Evolutionary conservation across 2,329 filamentous ascomycete genomes (phyloP), one percentile per base, ranked within the genome.

Genomic region (Neocucurbitaria cava): DNA sequence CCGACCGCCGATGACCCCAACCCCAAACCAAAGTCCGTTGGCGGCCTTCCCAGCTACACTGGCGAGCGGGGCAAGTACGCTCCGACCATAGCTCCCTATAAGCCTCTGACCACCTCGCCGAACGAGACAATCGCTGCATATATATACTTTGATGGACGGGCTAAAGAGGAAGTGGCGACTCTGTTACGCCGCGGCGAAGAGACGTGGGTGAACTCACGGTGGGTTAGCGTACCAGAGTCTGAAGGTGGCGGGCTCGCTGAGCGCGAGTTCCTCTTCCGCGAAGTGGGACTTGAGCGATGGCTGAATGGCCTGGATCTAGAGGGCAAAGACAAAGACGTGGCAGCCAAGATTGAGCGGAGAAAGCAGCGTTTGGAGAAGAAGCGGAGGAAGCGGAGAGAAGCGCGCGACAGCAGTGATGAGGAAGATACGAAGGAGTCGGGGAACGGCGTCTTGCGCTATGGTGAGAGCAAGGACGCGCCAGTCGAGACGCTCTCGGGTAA

Each of bases 121-220:
- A 96, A 97, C 76, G 95, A 99, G 79, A 99, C 95, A 13, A 94
- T 99, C 67, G 95, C 95, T 28, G 95, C 94, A 33, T 99, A 99
- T 76, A 98, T 99, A 66, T 99, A 99, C 79, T 99, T 99, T 72
- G 95, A 99, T 76, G 95, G 95, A 17, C 85, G 95, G 59, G 85
- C 86, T 56, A 99, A 99, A 76, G 95, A 99, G 75, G 95, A 99
- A 78, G 96, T 99, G 3, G 95, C 95, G 47, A 99, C 95, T 11
- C 81, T 99, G 52, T 82, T 99, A 47, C 85, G 95, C 50, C 89
- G 93, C 11, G 94, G 95, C 21, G 95, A 98, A 74, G 95, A 99
- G 78, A 99, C 95, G 1, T 99, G 95, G 95, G 96, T 99, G 21
- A 99, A 98, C 72, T 97, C 92, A 51, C 85, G 95, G 67, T 99